Conservation (phyloP, 2,329 filamentous ascomycete genomes). For the Ilyonectria sp. region DNA sequence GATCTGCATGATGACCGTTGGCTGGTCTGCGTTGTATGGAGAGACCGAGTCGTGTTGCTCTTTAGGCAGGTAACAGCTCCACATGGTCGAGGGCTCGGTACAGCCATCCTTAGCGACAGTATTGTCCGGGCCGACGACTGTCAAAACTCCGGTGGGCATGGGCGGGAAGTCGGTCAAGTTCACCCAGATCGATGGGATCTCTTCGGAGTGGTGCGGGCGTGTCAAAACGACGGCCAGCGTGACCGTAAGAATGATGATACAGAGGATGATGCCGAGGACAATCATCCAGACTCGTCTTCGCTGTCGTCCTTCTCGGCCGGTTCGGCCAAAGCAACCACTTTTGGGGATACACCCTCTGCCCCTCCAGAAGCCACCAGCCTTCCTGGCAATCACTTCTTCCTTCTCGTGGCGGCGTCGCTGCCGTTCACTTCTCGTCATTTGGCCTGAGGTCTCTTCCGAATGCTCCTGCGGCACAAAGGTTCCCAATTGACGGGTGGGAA, state of each 20-base stretch:
- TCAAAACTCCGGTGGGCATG: conserved; percentile 87
- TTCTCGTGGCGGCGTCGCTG: conserved; percentile 73
- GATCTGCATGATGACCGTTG: conserved; percentile 86
- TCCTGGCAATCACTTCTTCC: conserved; percentile 73
- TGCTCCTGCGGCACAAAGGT: conserved; percentile 63
- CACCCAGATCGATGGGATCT: conserved; percentile 74
- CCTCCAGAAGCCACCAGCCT: conserved; percentile 74
- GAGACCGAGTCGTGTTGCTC: conserved; percentile 77
- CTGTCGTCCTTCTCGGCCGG: conserved; percentile 75
- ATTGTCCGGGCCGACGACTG: conserved; percentile 81
- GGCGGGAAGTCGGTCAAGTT: conserved; percentile 90
- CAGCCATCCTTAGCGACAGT: conserved; percentile 77
- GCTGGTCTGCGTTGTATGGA: conserved; percentile 77
- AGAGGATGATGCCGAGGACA: conserved; percentile 65
- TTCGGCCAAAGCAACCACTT: conserved; percentile 76
- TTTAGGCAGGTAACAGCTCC: conserved; percentile 90
- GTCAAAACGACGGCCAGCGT: conserved; percentile 71
- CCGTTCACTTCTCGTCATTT: conserved; percentile 63
- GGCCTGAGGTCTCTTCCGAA: conserved; percentile 57
- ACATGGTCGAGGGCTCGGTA: conserved; percentile 79
- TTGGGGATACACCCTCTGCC: conserved; percentile 75
- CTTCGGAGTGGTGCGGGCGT: conserved; percentile 42
- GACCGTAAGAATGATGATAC: conserved; percentile 70
- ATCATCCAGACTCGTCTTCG: conserved; percentile 72
- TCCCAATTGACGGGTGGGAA: conserved; percentile 62